phyloP scores from a whole-genome alignment of 1,284 basidiomycete genomes.

The Leccinum solheimii region DNA sequence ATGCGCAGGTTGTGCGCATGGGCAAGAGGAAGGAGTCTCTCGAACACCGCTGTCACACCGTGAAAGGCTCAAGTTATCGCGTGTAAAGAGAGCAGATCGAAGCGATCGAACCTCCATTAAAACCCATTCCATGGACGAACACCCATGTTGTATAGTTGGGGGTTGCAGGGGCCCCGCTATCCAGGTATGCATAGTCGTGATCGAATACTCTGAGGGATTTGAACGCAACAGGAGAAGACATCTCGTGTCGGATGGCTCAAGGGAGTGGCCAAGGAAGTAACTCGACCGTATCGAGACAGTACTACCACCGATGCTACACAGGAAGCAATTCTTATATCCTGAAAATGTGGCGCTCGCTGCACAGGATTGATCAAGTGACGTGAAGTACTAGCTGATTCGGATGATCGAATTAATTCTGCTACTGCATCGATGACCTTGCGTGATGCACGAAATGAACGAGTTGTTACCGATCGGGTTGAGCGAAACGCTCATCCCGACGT shows the following conservation, averaged over 20 bases:
- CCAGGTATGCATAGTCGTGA: slow-evolving; percentile 23
- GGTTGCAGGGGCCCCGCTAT: slow-evolving; percentile 23
- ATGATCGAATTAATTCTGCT: neutral
- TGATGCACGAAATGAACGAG: neutral
- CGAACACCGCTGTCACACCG: slow-evolving; percentile 9
- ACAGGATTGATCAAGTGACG: neutral
- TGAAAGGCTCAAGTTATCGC: neutral
- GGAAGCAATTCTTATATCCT: neutral
- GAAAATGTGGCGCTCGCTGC: neutral
- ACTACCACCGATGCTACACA: neutral
- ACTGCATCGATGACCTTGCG: neutral
- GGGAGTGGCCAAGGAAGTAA: neutral
- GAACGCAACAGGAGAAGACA: slow-evolving; percentile 3
- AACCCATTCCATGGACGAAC: slow-evolving; percentile 24
- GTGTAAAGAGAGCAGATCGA: neutral
- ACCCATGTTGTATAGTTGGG: slow-evolving; percentile 26
- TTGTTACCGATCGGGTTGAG: too few relatives aligned
- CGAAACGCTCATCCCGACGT: neutral
- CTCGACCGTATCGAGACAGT: neutral
- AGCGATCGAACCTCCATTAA: slow-evolving; percentile 23
- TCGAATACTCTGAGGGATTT: slow-evolving; percentile 20
- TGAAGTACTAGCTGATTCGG: neutral
- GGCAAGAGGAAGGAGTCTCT: slow-evolving; percentile 29
- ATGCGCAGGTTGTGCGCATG: slow-evolving; percentile 27
- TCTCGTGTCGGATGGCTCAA: neutral